These are phyloP conservation scores for Dionaea muscipula DNA, from an alignment of 179 eudicot species.

Conservation along the genomic window DNA sequence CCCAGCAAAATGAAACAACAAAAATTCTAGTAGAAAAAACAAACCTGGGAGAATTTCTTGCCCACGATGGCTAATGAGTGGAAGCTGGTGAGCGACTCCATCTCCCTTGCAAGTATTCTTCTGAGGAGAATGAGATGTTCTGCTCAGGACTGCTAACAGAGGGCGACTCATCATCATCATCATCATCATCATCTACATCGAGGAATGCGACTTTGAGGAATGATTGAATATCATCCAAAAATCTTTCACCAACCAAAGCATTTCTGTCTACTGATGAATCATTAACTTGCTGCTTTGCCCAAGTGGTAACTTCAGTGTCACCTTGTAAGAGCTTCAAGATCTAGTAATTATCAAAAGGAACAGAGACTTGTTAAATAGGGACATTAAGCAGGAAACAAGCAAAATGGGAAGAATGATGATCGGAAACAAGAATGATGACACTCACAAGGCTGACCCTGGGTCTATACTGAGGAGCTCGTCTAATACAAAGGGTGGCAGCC, in stretches of 20 bases:
- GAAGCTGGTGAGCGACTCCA: slow-evolving; percentile 79
- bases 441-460: slow-evolving; percentile 37
- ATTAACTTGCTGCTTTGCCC: slow-evolving; percentile 34
- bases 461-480: slow-evolving; percentile 26
- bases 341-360: slow-evolving; percentile 8
- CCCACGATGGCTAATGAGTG: slow-evolving; percentile 28
- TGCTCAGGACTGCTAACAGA: slow-evolving; percentile 37
- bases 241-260: slow-evolving; percentile 27
- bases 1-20: slow-evolving; percentile 6
- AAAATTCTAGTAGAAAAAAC: neutral
- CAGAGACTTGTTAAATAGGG: neutral
- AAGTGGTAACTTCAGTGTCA: slow-evolving; percentile 22
- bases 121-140: slow-evolving; percentile 35
- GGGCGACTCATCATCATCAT: slow-evolving; percentile 36
- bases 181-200: slow-evolving; percentile 45
- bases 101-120: slow-evolving; percentile 57
- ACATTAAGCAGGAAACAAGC: neutral
- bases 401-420: neutral
- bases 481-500: slow-evolving; percentile 38
- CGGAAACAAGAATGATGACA: slow-evolving; percentile 6
- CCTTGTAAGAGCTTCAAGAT: slow-evolving; percentile 43
- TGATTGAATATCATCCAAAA: slow-evolving; percentile 38
- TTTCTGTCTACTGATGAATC: slow-evolving; percentile 21
- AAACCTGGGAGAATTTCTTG: neutral
- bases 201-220: slow-evolving; percentile 44